phyloP scores from a whole-genome alignment of 257 asterid species.

The Haberlea rhodopensis region DNA sequence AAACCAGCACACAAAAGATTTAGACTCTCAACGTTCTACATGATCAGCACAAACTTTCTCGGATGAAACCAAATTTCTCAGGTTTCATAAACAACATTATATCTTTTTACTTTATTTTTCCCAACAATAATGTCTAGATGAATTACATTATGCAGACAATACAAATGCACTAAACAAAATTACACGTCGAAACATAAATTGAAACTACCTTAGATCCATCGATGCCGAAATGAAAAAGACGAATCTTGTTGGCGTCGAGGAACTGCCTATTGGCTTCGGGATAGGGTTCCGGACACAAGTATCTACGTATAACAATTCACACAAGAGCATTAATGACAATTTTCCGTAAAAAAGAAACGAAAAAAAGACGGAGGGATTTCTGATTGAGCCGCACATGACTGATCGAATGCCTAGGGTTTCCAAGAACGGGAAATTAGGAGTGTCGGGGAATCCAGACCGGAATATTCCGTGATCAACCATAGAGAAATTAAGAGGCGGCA shows the following conservation, averaged over 20 bases:
- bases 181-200: slow-evolving; percentile 5
- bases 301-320: slow-evolving; percentile 40
- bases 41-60: neutral
- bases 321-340: slow-evolving; percentile 7
- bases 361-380: neutral
- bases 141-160: neutral
- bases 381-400: slow-evolving; percentile 53
- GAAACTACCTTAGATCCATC: slow-evolving; percentile 84
- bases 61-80: neutral
- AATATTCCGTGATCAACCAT: slow-evolving; percentile 88
- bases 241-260: slow-evolving; percentile 68
- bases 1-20: neutral
- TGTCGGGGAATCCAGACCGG: slow-evolving; percentile 89
- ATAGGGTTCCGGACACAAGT: slow-evolving; percentile 89
- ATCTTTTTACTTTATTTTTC: too few species aligned
- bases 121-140: neutral
- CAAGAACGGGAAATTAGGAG: slow-evolving; percentile 64
- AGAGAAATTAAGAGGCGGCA: slow-evolving; percentile 81
- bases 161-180: neutral
- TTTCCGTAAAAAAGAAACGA: neutral
- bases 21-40: neutral
- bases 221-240: slow-evolving; percentile 71
- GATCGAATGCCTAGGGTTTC: slow-evolving; percentile 91
- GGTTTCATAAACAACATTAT: neutral
- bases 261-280: slow-evolving; percentile 67